Percentiles rank a stretch among this genome's conserved stretches.
These are phyloP conservation scores for Fragaria iinumae DNA, from an alignment of 306 rosid species.

Conservation along the genomic window DNA sequence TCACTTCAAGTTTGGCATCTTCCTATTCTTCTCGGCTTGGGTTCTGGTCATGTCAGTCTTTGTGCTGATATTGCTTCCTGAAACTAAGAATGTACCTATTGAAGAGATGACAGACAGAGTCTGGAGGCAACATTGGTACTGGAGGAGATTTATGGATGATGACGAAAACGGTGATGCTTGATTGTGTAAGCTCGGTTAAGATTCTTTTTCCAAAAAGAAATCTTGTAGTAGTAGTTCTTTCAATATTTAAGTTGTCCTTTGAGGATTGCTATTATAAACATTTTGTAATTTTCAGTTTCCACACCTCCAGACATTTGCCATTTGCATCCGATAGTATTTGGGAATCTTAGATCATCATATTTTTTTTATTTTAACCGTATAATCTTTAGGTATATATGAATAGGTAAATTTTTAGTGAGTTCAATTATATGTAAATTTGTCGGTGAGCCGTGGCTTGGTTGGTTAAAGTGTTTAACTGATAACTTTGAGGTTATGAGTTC, in stretches of 20 bases:
- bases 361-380: too few relatives aligned
- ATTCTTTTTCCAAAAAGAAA: neutral
- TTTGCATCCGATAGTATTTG: too few relatives aligned
- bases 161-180: neutral
- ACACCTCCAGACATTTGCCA: neutral
- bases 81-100: constrained; percentile 79
- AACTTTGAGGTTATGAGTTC: too few relatives aligned
- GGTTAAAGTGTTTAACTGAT: too few relatives aligned
- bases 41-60: constrained; percentile 53
- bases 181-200: neutral
- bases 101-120: constrained; percentile 76
- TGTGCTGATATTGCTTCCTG: constrained; percentile 59
- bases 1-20: constrained; percentile 63
- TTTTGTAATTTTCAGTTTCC: too few relatives aligned
- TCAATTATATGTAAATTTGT: too few relatives aligned
- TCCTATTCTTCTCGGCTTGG: constrained; percentile 79
- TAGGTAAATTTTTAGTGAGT: too few relatives aligned
- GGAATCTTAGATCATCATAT: too few relatives aligned
- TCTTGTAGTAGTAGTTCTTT: neutral
- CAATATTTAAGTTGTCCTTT: too few relatives aligned
- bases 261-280: too few relatives aligned
- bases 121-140: constrained; percentile 75
- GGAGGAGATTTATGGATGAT: constrained; percentile 62
- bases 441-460: too few relatives aligned
- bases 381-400: too few relatives aligned